Conservation (phyloP, 2,329 filamentous ascomycete species). For the Ramularia endophylla region DNA sequence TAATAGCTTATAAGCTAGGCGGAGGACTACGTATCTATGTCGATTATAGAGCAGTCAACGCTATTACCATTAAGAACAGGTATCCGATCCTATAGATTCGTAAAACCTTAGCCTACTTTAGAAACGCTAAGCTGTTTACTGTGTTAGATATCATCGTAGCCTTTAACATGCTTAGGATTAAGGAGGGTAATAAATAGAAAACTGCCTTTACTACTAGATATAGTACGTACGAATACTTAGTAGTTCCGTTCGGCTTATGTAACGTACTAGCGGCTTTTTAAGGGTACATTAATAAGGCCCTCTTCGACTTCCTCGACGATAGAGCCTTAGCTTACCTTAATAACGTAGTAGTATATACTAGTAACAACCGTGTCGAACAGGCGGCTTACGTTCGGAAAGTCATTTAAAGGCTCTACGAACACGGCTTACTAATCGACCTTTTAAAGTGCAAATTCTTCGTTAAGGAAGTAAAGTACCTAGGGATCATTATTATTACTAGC, state of each 20-base stretch:
- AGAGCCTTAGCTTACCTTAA: slow-evolving; percentile 22
- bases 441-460: too few relatives aligned
- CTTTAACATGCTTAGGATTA: too few relatives aligned
- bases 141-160: too few relatives aligned
- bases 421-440: slow-evolving; percentile 13
- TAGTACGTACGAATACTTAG: slow-evolving; percentile 20
- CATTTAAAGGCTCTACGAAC: slow-evolving; percentile 17
- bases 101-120: slow-evolving; percentile 17
- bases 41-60: slow-evolving; percentile 23
- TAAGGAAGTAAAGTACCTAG: too few relatives aligned
- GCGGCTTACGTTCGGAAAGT: slow-evolving; percentile 21
- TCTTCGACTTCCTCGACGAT: slow-evolving; percentile 22
- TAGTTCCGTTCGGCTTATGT: slow-evolving; percentile 23
- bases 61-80: slow-evolving; percentile 25
- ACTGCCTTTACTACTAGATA: too few relatives aligned
- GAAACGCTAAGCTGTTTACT: slow-evolving; percentile 15
- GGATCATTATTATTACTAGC: too few relatives aligned
- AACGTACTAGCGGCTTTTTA: slow-evolving; percentile 21
- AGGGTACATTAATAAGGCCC: slow-evolving; percentile 23
- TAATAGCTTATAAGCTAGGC: not conserved
- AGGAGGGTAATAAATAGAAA: too few relatives aligned
- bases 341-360: slow-evolving; percentile 27
- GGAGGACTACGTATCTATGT: too few relatives aligned
- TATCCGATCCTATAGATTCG: slow-evolving; percentile 23
- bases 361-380: slow-evolving; percentile 23